Base-by-base conservation (phyloP, 2,329 filamentous ascomycete genomes). In the Trichoderma pleuroti region DNA sequence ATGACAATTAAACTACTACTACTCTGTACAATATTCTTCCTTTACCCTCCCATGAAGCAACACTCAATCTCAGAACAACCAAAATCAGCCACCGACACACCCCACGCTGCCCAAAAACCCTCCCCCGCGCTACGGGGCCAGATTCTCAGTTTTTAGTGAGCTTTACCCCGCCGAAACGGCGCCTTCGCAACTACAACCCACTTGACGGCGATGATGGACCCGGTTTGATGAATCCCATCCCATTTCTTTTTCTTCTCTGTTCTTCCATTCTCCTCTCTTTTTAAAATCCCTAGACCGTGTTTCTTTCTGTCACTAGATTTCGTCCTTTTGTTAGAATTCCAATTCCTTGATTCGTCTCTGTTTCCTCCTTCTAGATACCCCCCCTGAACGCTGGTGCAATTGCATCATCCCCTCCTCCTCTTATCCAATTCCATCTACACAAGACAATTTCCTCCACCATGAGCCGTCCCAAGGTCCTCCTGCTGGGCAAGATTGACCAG, bases 401-500 rank as follows among this genome's bases (percentile, higher is more conserved):
- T 36, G 60, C 49, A 64, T 42, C 68, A 42, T 49, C 34, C 14
- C 46, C 49, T 57, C 26, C 42, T 11, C 12, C 18, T 26, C 24
- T 26, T 54, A 24, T 16, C 36, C 62, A 39, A 36, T n/a, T 52
- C 24, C 28, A 54, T 49, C 32, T 56, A 32, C 18, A 36, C 18
- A 39, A 54, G 11, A 5, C 39, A 42, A 28, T 14, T 16, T 36
- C 56, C 21, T 59, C 56, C 62, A 75, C 39, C 3, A 80, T 79
- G 78, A 57, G 59, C 24, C 46, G 77, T 59, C 75, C 76, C 21
- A 83, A 81, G 74, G 78, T 84, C n/a, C 76, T 84, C 24, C 76
- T 81, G 32, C 76, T 84, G 21, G 82, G 81, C 61, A 75, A 76
- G 42, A 81, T 83, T 67, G 77, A 81, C 56, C 80, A 80, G 82